Base-by-base conservation (phyloP, 495 filamentous ascomycete genomes). In the Neurospora sp. region DNA sequence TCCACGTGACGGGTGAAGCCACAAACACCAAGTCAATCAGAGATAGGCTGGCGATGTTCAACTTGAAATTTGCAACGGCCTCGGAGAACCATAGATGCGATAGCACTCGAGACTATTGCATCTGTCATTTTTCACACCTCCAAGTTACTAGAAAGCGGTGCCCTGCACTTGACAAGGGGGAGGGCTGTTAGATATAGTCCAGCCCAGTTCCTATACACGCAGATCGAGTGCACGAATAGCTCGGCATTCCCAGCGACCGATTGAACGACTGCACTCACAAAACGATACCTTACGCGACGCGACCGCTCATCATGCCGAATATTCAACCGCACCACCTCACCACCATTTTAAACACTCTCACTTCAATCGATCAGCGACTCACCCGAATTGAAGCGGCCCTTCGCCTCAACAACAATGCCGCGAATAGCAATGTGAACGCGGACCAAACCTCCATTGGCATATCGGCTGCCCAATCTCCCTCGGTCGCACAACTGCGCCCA, bases 361-460 rank as follows among this genome's bases (percentile, higher is more conserved):
- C 71, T 14, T 74, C 80, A n/a, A 82, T 82, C 71, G 79, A 82
- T 73, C 78, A 76, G 70, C 78, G 80, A 22, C 78, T 82, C n/a
- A 71, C 35, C 38, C 78, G 80, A 42, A 80, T 82, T 72, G 80
- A 82, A 45, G 38, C 71, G 6, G 38, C 70, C 35, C 71, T 81
- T 65, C 53, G 14, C 44, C 70, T 68, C 68, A 75, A 27, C 53
- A 70, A 42, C 68, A 69, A 41, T 40, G 45, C 14, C 27, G 14
- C 27, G 12, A 40, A 59, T 37, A 69, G 6, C 35, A 16, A 27
- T 22, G 69, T 9, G 12, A 69, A 68, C 38, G 14, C n/a, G n/a
- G 42, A 31, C 12, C n/a, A 44, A 69, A 65, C 59, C 22, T 40
- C 53, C 22, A 31, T 27, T 4, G 59, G 59, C 0, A 20, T 39